phyloP scores from a whole-genome alignment of 768 basidiomycete genomes.

The Lactarius sp. region DNA sequence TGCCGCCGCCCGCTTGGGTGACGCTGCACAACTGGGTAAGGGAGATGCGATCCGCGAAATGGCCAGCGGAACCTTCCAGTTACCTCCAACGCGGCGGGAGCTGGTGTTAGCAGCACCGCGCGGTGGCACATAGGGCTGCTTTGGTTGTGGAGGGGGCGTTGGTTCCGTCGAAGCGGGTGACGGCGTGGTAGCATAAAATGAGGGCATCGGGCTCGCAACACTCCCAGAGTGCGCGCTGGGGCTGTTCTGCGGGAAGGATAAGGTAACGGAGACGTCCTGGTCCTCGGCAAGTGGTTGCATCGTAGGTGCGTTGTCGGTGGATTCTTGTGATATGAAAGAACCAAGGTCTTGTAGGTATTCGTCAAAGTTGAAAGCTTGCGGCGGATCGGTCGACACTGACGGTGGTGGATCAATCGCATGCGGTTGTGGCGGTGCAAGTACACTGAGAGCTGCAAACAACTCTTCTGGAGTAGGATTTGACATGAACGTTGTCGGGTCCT shows the following conservation, averaged over 20 bases:
- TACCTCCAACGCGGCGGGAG: slow-evolving; percentile 22
- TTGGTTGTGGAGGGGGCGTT: background rate
- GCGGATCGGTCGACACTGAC: background rate
- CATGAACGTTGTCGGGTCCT: no score
- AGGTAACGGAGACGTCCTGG: background rate
- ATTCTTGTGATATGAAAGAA: no score
- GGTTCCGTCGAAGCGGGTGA: background rate
- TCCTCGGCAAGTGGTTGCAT: background rate
- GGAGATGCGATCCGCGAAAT: no score
- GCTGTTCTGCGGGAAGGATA: no score
- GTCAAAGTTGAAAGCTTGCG: slow-evolving; percentile 12
- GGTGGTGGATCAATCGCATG: background rate
- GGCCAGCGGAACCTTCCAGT: slow-evolving; percentile 14
- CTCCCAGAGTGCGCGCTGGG: no score
- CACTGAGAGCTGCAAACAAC: no score
- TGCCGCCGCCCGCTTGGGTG: no score
- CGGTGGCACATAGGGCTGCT: slow-evolving; percentile 7
- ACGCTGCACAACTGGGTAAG: no score
- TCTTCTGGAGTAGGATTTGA: no score
- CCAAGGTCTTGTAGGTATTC: slow-evolving; percentile 14
- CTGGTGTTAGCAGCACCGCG: slow-evolving; percentile 13
- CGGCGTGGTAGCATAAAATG: slow-evolving; percentile 7
- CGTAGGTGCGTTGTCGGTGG: background rate
- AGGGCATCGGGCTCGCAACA: no score
- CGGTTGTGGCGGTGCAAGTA: background rate